Evolutionary conservation across 2,329 filamentous ascomycete genomes (phyloP).

Genomic region (Fusarium algeriense): DNA sequence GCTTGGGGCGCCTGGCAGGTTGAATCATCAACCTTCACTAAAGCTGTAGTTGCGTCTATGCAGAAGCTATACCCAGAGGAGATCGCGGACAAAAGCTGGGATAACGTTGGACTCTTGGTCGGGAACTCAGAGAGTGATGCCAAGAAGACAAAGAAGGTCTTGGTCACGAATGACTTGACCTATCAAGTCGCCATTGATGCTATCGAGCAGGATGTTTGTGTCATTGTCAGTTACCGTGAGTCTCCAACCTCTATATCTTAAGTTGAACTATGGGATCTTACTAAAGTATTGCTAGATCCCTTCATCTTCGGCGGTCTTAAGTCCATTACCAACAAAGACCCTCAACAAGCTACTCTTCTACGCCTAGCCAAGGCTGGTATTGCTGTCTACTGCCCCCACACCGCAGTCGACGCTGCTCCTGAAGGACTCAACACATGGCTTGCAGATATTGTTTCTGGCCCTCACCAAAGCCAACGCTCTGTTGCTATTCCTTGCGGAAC

Average conservation of each 20-base stretch:
- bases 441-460: constrained; percentile 81
- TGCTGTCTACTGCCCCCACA: constrained; percentile 96
- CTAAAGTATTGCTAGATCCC: constrained; percentile 71
- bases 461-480: constrained; percentile 53
- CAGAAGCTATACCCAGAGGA: constrained; percentile 88
- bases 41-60: constrained; percentile 82
- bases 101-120: constrained; percentile 91
- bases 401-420: constrained; percentile 88
- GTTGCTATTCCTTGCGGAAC: constrained; percentile 61
- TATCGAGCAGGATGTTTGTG: constrained; percentile 78
- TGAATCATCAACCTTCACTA: constrained; percentile 58
- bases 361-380: constrained; percentile 87
- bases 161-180: constrained; percentile 88
- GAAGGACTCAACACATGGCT: constrained; percentile 95
- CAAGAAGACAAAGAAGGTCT: constrained; percentile 54
- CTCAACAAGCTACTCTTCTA: constrained; percentile 88
- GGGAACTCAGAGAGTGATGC: constrained; percentile 56
- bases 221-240: constrained; percentile 89
- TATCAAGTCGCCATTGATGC: constrained; percentile 91
- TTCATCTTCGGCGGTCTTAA: constrained; percentile 97
- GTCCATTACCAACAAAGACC: constrained; percentile 83
- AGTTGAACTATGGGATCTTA: neutral
- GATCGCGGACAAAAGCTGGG: constrained; percentile 90
- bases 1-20: constrained; percentile 58
- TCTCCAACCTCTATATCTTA: neutral